These are phyloP conservation scores for Leucocoprinus leucothites DNA, from an alignment of 768 basidiomycete genomes.

Conservation along the genomic window DNA sequence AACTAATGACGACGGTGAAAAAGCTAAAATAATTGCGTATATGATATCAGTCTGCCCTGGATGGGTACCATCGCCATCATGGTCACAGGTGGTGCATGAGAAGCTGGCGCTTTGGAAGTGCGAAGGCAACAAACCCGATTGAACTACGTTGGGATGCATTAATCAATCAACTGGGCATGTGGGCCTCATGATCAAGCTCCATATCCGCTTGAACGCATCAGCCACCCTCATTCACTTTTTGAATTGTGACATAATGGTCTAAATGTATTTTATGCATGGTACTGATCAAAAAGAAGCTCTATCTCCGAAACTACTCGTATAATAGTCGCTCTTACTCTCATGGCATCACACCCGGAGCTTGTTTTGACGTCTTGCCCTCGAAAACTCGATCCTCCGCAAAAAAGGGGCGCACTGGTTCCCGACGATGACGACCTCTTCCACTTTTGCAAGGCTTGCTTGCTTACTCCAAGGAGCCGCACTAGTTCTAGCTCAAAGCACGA, in stretches of 20 bases:
- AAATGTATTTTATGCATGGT: not conserved
- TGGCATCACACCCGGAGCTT: not conserved
- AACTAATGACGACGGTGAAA: too few species aligned
- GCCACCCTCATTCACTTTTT: not conserved
- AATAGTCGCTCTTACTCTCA: not conserved
- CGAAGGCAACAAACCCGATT: not conserved
- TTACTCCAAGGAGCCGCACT: not conserved
- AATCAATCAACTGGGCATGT: not conserved
- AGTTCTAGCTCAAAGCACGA: slow-evolving; percentile 5
- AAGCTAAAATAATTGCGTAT: too few species aligned
- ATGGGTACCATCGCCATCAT: too few species aligned
- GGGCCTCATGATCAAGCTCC: not conserved
- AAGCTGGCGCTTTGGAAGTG: too few species aligned
- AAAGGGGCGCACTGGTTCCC: not conserved
- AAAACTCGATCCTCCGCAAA: not conserved
- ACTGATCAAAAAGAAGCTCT: slow-evolving; percentile 1
- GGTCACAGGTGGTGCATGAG: too few species aligned
- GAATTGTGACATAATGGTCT: not conserved
- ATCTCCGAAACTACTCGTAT: not conserved
- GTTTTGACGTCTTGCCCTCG: not conserved
- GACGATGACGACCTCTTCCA: not conserved
- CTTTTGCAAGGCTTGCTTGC: not conserved
- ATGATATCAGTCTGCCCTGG: too few species aligned
- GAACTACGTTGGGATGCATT: not conserved
- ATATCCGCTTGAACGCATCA: not conserved